Evolutionary conservation across 352 stramenopile genomes (phyloP), one percentile per base, ranked within the genome.

Genomic region (Pseudoperonospora humuli): DNA sequence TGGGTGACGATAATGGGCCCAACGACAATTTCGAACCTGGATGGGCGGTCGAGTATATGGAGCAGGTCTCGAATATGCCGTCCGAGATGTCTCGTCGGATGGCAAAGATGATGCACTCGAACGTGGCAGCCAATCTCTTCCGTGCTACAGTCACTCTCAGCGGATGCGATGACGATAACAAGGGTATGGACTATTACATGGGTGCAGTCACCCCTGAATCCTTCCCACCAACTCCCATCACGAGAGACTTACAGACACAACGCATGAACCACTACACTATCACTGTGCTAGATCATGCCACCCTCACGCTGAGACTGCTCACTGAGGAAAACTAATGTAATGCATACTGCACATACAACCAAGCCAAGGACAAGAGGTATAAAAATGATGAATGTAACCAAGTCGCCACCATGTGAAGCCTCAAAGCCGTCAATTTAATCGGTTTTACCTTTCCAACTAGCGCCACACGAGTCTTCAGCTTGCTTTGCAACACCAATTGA

Each of bases 211-310:
- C 78, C 6, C 78, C 78, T 0, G 78, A 82, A 8, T 88, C 75
- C n/a, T 80, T 91, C 33, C 73, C 78, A n/a, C 78, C 78, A 31
- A 91, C 78, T 32, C 78, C 78, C 4, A 80, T 87, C 54, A 87
- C 73, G 11, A 68, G 78, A 43, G 70, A 87, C 42, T 32, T 87
- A 18, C 75, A 88, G 29, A 84, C 73, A n/a, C 63, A 66, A 32
- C 62, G 67, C 10, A 84, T 86, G 49, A 70, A 84, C 27, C 74
- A 68, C 39, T 91, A 91, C 60, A 91, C 78, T 13, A 57, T 72
- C 10, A 80, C 68, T 8, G 75, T 91, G 34, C 54, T 91, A 42
- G 75, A 91, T 45, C 78, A 85, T 57, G 61, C 75, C 13, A 91
- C 70, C 5, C 59, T 86, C 15, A 79, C 75, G 13, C 49, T 91